Evolutionary conservation across 805 yeast genomes (phyloP), one percentile per base, ranked within the genome.

Genomic region (Lachancea lanzarotensis): DNA sequence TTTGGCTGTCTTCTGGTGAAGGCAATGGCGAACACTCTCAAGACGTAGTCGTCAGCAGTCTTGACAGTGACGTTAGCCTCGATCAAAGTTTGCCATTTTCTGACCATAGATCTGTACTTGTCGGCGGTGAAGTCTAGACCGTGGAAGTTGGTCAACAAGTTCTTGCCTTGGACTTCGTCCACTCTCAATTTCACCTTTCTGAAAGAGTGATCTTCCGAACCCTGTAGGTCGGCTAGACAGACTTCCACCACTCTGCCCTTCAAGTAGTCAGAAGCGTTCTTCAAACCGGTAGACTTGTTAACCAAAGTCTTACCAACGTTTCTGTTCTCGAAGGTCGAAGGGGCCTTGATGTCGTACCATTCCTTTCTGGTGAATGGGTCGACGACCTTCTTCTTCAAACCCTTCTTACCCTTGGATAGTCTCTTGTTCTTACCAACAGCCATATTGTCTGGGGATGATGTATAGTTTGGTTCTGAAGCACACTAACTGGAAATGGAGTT

Each of bases 321-420:
- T 78, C 96, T 90, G 85, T 87, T 88, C 76, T 90, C 97, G 68
- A 90, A 91, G 65, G 96, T 89, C 66, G 97, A 83, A 69, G 98
- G 98, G 60, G 98, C 98, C 80, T 90, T 89, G 77, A 90, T 87
- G 74, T 86, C 95, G 74, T 78, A 90, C 98, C 98, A 91, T 67
- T 90, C 98, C 79, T 91, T 91, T 76, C 90, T 89, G 83, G 96
- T 80, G 93, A 91, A 91, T 71, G 98, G 98, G 81, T 91, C 98
- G 63, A 89, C 95, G 71, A 86, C 93, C 84, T 84, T 91, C 95
- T 91, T 93, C 95, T 91, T 91, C 74, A 88, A 78, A 70, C 98
- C 97, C 78, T 91, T 91, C 88, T 84, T 84, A 70, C 93, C 91
- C 79, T 82, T 82, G 74, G 79, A 74, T 69, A 79, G 73, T 72